phyloP scores from a whole-genome alignment of 1,284 basidiomycete genomes.

The Malassezia furfur region DNA sequence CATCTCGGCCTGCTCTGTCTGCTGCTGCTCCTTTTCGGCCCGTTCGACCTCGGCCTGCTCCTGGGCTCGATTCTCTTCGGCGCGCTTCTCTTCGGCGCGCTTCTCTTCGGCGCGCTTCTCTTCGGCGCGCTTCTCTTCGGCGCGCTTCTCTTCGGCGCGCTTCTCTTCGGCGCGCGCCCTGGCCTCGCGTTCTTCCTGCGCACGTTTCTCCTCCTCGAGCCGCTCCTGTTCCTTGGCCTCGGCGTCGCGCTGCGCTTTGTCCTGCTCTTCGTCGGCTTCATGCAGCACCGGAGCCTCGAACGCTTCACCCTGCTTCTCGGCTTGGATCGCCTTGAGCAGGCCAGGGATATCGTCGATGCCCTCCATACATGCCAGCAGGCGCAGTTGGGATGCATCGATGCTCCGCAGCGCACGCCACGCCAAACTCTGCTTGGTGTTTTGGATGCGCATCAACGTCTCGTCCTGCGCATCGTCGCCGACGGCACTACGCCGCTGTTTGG shows the following conservation, averaged over 20 bases:
- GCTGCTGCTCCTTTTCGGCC: background rate
- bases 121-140: no score
- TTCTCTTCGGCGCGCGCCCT: no score
- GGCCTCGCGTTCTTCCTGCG: no score
- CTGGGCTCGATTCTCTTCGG: no score
- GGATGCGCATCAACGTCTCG: conserved; percentile 16
- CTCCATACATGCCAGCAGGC: conserved; percentile 24
- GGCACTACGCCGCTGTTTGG: conserved; percentile 26
- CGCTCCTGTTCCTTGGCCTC: conserved; percentile 2
- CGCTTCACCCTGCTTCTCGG: conserved; percentile 4
- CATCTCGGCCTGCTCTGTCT: background rate
- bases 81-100: no score
- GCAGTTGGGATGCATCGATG: conserved; percentile 22
- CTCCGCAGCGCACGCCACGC: conserved; percentile 36
- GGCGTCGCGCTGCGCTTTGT: background rate
- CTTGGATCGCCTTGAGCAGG: conserved; percentile 23
- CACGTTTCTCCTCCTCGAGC: background rate
- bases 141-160: no score
- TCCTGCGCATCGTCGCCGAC: conserved; percentile 27
- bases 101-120: no score
- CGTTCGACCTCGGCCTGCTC: no score
- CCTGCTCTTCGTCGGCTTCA: conserved; percentile 1
- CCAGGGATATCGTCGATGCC: conserved; percentile 26
- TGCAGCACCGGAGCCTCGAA: conserved; percentile 2
- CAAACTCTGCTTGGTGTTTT: conserved; percentile 28